phyloP scores from a whole-genome alignment of 2,329 filamentous ascomycete species.

The Incumbomyces delicatus region DNA sequence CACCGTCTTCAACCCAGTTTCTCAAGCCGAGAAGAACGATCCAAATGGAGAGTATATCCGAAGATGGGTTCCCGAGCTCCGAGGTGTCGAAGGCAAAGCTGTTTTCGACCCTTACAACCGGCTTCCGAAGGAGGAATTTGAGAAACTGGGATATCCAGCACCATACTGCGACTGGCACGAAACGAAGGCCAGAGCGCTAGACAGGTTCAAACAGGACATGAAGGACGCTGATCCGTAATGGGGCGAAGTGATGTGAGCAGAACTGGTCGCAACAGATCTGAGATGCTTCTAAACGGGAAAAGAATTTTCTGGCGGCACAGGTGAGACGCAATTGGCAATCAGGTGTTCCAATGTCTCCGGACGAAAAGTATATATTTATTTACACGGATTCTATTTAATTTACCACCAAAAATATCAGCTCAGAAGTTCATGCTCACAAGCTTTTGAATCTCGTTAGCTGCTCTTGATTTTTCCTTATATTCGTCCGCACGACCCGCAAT shows the following conservation, averaged over 20 bases:
- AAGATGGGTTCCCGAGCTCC: conserved; percentile 64
- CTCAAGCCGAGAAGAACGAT: conserved; percentile 74
- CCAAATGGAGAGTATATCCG: conserved; percentile 59
- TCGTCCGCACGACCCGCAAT: too few relatives aligned
- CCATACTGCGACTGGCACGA: conserved; percentile 61
- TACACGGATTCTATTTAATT: too few relatives aligned
- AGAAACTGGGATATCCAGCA: conserved; percentile 57
- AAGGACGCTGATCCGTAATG: conserved; percentile 23
- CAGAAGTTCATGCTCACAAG: too few relatives aligned
- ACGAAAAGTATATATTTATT: too few relatives aligned
- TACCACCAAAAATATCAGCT: too few relatives aligned
- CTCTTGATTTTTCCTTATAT: too few relatives aligned
- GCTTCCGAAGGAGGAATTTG: conserved; percentile 38
- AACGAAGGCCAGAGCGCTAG: conserved; percentile 53
- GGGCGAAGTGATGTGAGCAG: too few relatives aligned
- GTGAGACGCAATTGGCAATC: too few relatives aligned
- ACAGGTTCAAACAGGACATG: conserved; percentile 53
- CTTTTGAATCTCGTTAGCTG: too few relatives aligned
- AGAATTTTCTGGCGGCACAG: background rate
- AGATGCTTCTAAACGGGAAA: background rate
- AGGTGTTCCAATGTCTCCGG: too few relatives aligned
- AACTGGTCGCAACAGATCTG: too few relatives aligned
- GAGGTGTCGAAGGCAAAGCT: conserved; percentile 45
- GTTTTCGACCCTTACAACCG: conserved; percentile 40
- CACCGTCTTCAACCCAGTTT: conserved; percentile 63